These are phyloP conservation scores for Cryptococcus jaspeensis DNA, from an alignment of 1,284 basidiomycete species.

Conservation along the genomic window DNA sequence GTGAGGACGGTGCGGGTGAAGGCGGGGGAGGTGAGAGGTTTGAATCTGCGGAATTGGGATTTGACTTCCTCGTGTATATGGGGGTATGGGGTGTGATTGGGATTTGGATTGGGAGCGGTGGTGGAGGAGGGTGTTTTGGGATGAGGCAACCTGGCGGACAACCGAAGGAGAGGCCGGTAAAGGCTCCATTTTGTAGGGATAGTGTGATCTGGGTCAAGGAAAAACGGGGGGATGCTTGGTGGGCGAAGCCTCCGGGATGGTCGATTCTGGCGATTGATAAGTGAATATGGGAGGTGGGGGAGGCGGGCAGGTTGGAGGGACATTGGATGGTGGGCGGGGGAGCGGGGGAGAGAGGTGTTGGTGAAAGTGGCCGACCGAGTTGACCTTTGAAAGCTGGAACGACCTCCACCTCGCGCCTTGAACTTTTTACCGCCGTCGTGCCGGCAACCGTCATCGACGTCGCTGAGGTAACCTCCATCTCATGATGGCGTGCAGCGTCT, in stretches of 20 bases:
- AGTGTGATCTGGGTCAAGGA: constrained; percentile 66
- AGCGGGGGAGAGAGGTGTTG: neutral
- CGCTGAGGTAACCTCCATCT: too few relatives aligned
- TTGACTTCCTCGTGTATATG: constrained; percentile 13
- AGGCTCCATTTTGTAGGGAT: constrained; percentile 70
- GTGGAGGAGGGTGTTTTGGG: too few relatives aligned
- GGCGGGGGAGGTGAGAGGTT: constrained; percentile 16
- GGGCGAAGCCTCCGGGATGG: too few relatives aligned
- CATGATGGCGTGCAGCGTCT: too few relatives aligned
- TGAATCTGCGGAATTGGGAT: constrained; percentile 22
- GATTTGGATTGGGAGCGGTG: too few relatives aligned
- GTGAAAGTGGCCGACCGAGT: neutral
- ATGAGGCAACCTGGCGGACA: constrained; percentile 52
- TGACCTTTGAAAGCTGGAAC: neutral
- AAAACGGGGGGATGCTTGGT: constrained; percentile 59
- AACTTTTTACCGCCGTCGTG: too few relatives aligned
- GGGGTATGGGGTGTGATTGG: neutral
- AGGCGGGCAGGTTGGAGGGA: constrained; percentile 6
- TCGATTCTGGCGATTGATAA: too few relatives aligned
- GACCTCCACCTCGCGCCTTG: neutral
- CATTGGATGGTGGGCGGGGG: neutral
- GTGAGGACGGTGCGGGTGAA: constrained; percentile 21
- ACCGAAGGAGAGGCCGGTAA: constrained; percentile 66
- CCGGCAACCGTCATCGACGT: too few relatives aligned
- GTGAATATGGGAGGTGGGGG: neutral